These are phyloP conservation scores for Micractinium conductrix DNA, from an alignment of 139 green algal genomes.

Conservation along the genomic window DNA sequence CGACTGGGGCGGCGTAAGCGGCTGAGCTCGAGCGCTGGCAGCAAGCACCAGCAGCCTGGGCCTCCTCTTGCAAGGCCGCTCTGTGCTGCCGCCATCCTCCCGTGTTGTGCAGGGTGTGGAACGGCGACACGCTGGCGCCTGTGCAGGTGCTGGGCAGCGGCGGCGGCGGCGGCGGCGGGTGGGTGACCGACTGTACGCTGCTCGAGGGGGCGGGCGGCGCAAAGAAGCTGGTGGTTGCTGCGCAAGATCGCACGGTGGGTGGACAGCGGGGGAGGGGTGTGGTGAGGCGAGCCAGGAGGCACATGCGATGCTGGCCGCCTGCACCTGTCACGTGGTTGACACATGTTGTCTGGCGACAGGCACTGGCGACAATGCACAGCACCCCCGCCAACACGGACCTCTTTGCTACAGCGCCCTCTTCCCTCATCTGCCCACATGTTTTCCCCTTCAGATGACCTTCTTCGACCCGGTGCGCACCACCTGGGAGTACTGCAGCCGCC, in stretches of 20 bases:
- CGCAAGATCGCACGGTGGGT: conserved; percentile 67
- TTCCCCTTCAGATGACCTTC: conserved; percentile 63
- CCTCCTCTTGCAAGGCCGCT: neutral
- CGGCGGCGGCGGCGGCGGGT: too few relatives aligned
- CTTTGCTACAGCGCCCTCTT: neutral
- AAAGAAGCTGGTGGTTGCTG: conserved; percentile 72
- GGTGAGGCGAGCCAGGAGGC: neutral
- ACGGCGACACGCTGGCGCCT: conserved; percentile 66
- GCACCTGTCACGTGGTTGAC: neutral
- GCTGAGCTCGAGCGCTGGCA: neutral
- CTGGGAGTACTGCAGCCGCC: conserved; percentile 69
- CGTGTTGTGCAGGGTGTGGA: conserved; percentile 65
- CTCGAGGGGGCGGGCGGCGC: conserved; percentile 46
- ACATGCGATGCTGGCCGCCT: neutral
- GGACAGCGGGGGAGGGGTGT: neutral
- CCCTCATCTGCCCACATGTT: neutral
- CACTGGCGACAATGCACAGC: too few relatives aligned
- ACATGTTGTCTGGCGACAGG: too few relatives aligned
- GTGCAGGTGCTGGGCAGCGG: conserved; percentile 68
- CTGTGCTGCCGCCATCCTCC: neutral
- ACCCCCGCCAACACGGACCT: neutral
- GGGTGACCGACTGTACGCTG: conserved; percentile 76
- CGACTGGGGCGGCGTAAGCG: neutral
- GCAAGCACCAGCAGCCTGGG: neutral
- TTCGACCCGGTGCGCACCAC: conserved; percentile 77